These are phyloP conservation scores for Lobosporangium transversale DNA, from an alignment of 192 early-diverging fungal genomes.

Conservation along the genomic window DNA sequence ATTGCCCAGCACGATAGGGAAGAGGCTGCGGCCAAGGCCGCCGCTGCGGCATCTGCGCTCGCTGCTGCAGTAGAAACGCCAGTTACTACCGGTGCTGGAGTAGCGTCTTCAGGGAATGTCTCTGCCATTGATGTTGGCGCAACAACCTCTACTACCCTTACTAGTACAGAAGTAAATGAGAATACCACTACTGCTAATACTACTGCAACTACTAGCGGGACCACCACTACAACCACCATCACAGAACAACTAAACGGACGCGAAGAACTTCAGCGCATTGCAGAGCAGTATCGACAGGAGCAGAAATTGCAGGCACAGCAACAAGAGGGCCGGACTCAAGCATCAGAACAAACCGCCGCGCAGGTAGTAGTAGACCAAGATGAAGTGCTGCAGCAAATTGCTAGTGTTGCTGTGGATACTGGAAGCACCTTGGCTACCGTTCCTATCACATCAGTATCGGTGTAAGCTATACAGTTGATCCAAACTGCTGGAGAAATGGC, in stretches of 20 bases:
- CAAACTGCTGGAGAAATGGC: no score
- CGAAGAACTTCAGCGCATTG: slow-evolving; percentile 43
- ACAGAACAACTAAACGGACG: slow-evolving; percentile 1
- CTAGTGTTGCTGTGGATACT: slow-evolving; percentile 9
- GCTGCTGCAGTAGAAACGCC: slow-evolving; percentile 5
- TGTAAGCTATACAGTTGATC: no score
- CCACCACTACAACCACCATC: neutral
- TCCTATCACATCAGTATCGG: slow-evolving; percentile 20
- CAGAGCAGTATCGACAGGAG: slow-evolving; percentile 26
- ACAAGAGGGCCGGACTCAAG: slow-evolving; percentile 2
- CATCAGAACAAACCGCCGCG: neutral
- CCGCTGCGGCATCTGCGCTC: neutral
- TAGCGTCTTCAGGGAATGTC: neutral
- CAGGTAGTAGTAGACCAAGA: slow-evolving; percentile 12
- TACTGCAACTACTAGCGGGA: neutral
- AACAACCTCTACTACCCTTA: neutral
- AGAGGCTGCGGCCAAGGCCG: neutral
- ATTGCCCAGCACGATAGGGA: slow-evolving; percentile 12
- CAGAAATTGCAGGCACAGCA: slow-evolving; percentile 4
- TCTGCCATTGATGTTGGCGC: neutral
- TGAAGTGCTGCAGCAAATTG: slow-evolving; percentile 20
- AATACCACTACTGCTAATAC: neutral
- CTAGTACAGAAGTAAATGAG: no score
- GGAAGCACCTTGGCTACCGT: slow-evolving; percentile 45
- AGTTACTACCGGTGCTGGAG: no score